Evolutionary conservation across 495 filamentous ascomycete species (phyloP), one percentile per base, ranked within the genome.

Genomic region (Aspergillus cavernicola): DNA sequence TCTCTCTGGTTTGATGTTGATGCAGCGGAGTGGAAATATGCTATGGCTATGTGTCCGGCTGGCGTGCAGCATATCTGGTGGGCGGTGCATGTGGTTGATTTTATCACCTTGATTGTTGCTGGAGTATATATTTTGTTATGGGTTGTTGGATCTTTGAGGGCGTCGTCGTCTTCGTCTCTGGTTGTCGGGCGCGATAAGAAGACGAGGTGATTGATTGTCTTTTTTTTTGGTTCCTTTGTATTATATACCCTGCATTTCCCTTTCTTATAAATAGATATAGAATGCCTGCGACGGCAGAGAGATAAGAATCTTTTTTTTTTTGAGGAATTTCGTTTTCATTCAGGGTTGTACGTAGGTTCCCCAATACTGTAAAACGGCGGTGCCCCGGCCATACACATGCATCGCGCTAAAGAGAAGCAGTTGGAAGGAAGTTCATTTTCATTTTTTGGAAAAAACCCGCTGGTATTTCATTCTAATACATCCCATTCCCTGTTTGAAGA

Each of bases 21-120:
- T 8, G 56, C 44, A 39, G 57, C 50, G 71, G 84, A 88, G 58
- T 98, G 93, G 93, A 76, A 76, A 57, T 88, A 88, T 45, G 89
- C 89, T 52, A 91, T 90, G 61, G 74, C 70, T 7, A 86, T 81
- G 28, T 97, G 93, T 64, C 70, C 78, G 11, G 68, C 92, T 41
- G 93, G 92, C 5, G 81, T 82, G 26, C 93, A 96, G 76, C 90
- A 96, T 69, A 75, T 92, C 26, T 98, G 93, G 93, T 98, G 93
- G 93, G 76, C 80, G 4, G 84, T 95, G 2, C 90, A 97, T 68
- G 69, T 87, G 10, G 50, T 89, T 39, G 81, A 89, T 60, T 35
- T 91, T 7, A 69, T 87, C 23, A 80, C 82, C 1, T 15, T 67
- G 24, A 26, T 67, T 15, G 56, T 64, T 13, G 42, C 54, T 0